phyloP scores from a whole-genome alignment of 164 flowering plant species.

The Dillenia turbinata region DNA sequence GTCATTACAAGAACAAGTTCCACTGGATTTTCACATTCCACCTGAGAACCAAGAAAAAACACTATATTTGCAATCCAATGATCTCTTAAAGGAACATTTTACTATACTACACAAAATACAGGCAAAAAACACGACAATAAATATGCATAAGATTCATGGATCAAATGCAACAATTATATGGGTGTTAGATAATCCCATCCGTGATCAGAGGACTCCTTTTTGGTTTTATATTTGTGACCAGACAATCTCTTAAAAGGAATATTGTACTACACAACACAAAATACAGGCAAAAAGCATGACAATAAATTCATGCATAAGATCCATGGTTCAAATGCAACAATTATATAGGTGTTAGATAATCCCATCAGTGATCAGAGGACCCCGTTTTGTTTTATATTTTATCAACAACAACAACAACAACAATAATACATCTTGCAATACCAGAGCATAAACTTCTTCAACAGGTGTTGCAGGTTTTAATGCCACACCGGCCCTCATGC shows the following conservation, averaged over 20 bases:
- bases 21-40: constrained; percentile 77
- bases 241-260: no score
- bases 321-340: no score
- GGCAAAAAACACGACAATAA: no score
- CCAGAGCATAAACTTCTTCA: constrained; percentile 95
- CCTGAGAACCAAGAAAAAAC: constrained; percentile 26
- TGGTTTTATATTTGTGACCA: no score
- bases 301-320: no score
- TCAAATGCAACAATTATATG: no score
- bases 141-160: no score
- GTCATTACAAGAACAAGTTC: constrained; percentile 99
- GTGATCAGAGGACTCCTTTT: no score
- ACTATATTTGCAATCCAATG: background rate
- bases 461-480: constrained; percentile 89
- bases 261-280: background rate
- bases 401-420: background rate
- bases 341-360: no score
- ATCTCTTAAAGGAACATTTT: background rate
- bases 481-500: constrained; percentile 92
- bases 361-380: no score
- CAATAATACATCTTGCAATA: constrained; percentile 17
- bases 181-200: no score
- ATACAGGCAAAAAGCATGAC: background rate
- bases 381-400: no score
- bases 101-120: background rate